Evolutionary conservation across 176 grass and related monocot species (phyloP), one percentile per base, ranked within the genome.

Genomic region (Aegilops longissima): DNA sequence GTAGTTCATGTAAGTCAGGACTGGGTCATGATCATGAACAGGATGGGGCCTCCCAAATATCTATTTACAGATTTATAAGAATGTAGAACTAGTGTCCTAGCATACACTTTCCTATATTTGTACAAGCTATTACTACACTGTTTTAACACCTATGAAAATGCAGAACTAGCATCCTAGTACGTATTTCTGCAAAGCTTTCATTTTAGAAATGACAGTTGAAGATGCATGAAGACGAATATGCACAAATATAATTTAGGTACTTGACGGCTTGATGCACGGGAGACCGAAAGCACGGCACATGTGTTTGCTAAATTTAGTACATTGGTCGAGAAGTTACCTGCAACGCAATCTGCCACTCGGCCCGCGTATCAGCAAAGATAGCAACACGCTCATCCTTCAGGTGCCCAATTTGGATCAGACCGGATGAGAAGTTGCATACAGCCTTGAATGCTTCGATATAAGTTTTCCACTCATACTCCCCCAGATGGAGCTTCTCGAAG

Each of bases 401-500:
- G 82, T 98, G 94, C 18, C 97, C 97, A 25, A 98, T 69, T 25
- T 77, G 78, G 76, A 96, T 30, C 31, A 98, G 79, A 80, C 97
- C 97, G 34, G 92, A 98, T 2, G 94, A 74, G 33, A 98, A 98
- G 81, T 84, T 85, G 90, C 97, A 94, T 3, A 85, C 94, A 49
- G 88, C 65, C 84, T 94, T 94, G 85, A 98, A 96, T 18, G 84
- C 90, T 20, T 92, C 92, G 17, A 70, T 85, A 65, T 98, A 98
- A 44, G 27, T 98, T 31, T 81, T 70, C 97, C 97, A 98, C 77
- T 96, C 88, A 73, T 98, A 98, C 52, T 91, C 78, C 69, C 97
- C 97, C 59, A 98, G 58, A 86, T 98, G 94, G 66, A 98, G 83
- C 82, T 98, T 98, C 90, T 98, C 97, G 74, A 98, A 94, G 33